Base-by-base conservation (phyloP, 1,284 basidiomycete genomes). In the Chiua sp. region DNA sequence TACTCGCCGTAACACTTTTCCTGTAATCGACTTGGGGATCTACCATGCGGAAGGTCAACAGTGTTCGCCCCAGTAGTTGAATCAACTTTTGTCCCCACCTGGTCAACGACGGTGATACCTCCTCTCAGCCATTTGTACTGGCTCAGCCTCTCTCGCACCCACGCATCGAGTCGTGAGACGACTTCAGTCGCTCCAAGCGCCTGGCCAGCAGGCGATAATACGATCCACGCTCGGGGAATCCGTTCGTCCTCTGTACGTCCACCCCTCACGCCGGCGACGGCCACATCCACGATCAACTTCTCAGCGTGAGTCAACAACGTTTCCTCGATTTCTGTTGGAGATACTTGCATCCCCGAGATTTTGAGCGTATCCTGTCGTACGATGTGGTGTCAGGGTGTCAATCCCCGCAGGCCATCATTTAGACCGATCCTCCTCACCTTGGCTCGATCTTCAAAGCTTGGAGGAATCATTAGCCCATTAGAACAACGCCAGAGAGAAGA, bases 171-270 rank as follows among this genome's bases (percentile, higher is more conserved):
- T 51, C 75, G 78, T 54, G 75, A 71, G 3, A 83, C 64, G 5
- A 80, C 81, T 30, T 76, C 79, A 3, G 70, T 67, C 4, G 72
- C 72, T 11, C 87, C 87, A 4, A 79, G 67, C 51, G 73, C 75
- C 64, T 78, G 78, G 5, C 88, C 91, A 2, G 70, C 69, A 0
- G 75, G 62, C 51, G 83, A 87, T 18, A 92, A 72, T 2, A 92
- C 88, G 48, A 93, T 67, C 90, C 90, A 92, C 3, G 90, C 91
- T 5, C 86, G 82, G 1, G 90, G 90, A 3, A 87, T 78, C 63
- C 84, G 85, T 73, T 91, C 89, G 66, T 90, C 88, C 0, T 79
- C 77, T 0, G 86, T 86, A 7, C 87, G 84, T 0, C 86, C 86
- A 15, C 88, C 87, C 13, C 78, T 81, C 1, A 92, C 89, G 22